A percentile compares a stretch with the other conserved stretches of the same genome.
phyloP scores from a whole-genome alignment of 495 filamentous ascomycete genomes.

The Annulohypoxylon maeteangense region DNA sequence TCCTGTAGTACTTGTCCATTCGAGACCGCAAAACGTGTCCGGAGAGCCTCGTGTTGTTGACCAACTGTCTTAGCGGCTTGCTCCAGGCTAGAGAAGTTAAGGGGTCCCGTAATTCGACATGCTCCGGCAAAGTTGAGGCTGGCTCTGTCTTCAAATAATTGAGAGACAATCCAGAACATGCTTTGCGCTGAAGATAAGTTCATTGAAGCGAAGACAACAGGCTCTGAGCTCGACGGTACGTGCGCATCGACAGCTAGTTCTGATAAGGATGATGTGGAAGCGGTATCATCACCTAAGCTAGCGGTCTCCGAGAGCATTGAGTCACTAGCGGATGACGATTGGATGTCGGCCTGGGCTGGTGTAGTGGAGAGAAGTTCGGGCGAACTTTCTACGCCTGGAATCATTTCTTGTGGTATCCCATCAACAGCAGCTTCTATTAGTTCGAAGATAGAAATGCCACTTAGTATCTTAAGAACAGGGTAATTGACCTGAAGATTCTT shows the following conservation, averaged over 20 bases:
- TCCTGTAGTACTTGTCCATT: conserved; percentile 21
- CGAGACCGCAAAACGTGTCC: conserved; percentile 53
- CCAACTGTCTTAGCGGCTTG: conserved; percentile 16
- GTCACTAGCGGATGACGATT: background rate
- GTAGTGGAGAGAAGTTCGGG: conserved; percentile 28
- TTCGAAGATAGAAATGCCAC: conserved; percentile 46
- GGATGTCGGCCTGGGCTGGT: background rate
- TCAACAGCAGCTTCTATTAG: background rate
- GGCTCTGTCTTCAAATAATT: background rate
- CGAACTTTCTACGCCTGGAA: background rate
- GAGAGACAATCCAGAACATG: background rate
- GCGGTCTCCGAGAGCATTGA: background rate
- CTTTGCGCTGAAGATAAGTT: background rate
- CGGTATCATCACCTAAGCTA: background rate
- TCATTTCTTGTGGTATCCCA: background rate
- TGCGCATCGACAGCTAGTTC: background rate
- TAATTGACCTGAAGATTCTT: conserved; percentile 54
- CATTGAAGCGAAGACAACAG: background rate
- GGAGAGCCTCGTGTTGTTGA: conserved; percentile 53
- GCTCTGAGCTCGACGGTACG: background rate
- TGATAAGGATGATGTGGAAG: background rate
- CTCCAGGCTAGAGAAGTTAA: background rate
- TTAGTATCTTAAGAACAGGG: conserved; percentile 62
- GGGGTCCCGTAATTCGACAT: background rate
- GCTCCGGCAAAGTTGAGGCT: background rate